Evolutionary conservation across 1,284 basidiomycete species (phyloP).

Genomic region (Polyporus tsugae): DNA sequence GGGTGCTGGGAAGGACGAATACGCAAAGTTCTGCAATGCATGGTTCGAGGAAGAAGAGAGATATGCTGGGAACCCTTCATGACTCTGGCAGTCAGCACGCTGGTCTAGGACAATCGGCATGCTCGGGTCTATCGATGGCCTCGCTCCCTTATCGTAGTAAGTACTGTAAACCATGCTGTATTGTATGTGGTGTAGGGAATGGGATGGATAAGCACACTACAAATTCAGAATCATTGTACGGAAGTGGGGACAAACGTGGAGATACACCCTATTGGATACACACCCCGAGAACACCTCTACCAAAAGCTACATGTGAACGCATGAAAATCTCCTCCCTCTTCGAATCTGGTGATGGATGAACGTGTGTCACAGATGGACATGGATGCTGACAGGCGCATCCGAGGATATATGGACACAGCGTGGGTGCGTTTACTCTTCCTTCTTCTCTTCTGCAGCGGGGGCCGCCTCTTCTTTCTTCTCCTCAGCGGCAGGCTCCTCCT

Average conservation of each 20-base stretch:
- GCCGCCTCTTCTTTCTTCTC: slow-evolving; percentile 39
- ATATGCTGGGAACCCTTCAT: slow-evolving; percentile 31
- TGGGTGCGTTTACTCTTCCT: slow-evolving; percentile 40
- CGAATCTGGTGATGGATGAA: slow-evolving; percentile 13
- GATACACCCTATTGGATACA: slow-evolving; percentile 33
- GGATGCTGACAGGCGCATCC: slow-evolving; percentile 16
- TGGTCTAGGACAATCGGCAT: neutral
- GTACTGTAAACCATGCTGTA: slow-evolving; percentile 30
- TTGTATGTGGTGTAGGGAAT: slow-evolving; percentile 23
- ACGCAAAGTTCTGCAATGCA: slow-evolving; percentile 58
- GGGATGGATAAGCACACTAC: slow-evolving; percentile 28
- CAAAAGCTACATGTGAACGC: slow-evolving; percentile 26
- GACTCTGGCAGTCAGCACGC: slow-evolving; percentile 4
- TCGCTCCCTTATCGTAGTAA: slow-evolving; percentile 9
- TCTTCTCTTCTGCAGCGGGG: slow-evolving; percentile 36
- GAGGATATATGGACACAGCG: slow-evolving; percentile 22
- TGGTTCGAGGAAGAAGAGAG: slow-evolving; percentile 60
- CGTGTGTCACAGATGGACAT: slow-evolving; percentile 26
- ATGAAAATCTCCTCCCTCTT: slow-evolving; percentile 14
- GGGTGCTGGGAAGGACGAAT: slow-evolving; percentile 57
- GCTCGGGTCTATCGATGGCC: slow-evolving; percentile 3
- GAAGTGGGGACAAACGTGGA: slow-evolving; percentile 19
- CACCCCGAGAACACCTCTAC: slow-evolving; percentile 25
- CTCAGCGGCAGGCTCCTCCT: slow-evolving; percentile 35
- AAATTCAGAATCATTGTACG: slow-evolving; percentile 20